phyloP scores from a whole-genome alignment of 2,329 filamentous ascomycete species.

The Aureobasidium sp. region DNA sequence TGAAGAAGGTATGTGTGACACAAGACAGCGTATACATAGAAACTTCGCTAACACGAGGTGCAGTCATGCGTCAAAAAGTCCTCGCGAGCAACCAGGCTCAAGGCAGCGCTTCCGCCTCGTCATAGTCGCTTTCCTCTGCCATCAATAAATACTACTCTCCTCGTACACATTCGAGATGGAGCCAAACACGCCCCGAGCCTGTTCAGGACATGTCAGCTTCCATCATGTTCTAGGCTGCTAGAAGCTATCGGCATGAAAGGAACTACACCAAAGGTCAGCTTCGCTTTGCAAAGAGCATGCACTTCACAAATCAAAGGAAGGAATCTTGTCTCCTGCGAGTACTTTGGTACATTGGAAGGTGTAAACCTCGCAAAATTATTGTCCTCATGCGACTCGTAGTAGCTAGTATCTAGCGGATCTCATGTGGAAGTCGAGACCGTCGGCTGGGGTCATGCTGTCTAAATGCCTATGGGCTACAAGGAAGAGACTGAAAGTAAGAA shows the following conservation, averaged over 20 bases:
- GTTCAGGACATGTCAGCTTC: neutral
- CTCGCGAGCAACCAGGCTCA: conserved; percentile 34
- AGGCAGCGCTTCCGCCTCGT: conserved; percentile 3
- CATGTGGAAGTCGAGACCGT: neutral
- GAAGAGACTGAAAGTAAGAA: neutral
- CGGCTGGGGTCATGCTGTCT: neutral
- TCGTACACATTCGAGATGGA: neutral
- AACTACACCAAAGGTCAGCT: neutral
- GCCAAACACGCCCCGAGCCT: neutral
- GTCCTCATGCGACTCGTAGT: neutral
- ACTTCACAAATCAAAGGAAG: neutral
- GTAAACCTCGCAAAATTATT: neutral
- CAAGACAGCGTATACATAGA: neutral
- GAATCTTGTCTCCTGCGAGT: neutral
- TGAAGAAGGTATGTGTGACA: conserved; percentile 54
- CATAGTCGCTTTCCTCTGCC: neutral
- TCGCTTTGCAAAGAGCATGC: neutral
- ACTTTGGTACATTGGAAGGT: neutral
- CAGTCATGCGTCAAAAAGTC: conserved; percentile 48
- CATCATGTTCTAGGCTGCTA: too few species aligned
- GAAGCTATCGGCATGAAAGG: neutral
- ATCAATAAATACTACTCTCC: neutral
- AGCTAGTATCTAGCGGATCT: neutral
- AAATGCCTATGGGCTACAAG: neutral
- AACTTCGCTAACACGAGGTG: conserved; percentile 19